Percentiles rank a stretch among this genome's conserved stretches.
Evolutionary conservation across 805 yeast species (phyloP).

Genomic region (Ogataea populi-albae): DNA sequence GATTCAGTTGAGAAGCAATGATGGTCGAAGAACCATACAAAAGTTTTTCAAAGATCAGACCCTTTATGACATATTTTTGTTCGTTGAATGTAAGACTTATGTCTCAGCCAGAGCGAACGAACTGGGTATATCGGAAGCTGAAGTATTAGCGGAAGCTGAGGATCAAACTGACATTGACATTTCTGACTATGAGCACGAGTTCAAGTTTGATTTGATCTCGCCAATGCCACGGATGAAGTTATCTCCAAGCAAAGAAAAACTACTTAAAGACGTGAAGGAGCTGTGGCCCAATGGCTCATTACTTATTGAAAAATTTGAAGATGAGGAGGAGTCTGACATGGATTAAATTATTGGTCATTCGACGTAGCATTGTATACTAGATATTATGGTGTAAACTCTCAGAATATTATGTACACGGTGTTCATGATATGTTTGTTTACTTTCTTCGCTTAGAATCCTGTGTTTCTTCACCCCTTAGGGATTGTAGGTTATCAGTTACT

Average conservation of each 20-base stretch:
- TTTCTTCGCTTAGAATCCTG: conserved; percentile 24
- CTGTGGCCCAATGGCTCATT: conserved; percentile 40
- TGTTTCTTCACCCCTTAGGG: conserved; percentile 16
- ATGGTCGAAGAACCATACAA: conserved; percentile 49
- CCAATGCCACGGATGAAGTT: conserved; percentile 35
- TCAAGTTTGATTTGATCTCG: conserved; percentile 34
- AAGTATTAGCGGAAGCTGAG: conserved; percentile 11
- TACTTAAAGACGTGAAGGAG: conserved; percentile 26
- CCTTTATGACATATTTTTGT: conserved; percentile 47
- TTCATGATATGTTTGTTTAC: too few relatives aligned
- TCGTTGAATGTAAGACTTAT: conserved; percentile 41
- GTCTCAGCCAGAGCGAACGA: conserved; percentile 12
- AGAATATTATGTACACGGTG: too few relatives aligned
- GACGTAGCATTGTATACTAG: conserved; percentile 1
- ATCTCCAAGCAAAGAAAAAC: conserved; percentile 16
- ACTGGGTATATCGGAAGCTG: conserved; percentile 10
- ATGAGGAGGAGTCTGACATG: conserved; percentile 22
- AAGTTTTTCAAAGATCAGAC: conserved; percentile 40
- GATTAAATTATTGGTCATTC: conserved; percentile 12
- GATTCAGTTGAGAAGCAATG: conserved; percentile 54
- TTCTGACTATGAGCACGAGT: conserved; percentile 20
- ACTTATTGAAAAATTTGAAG: conserved; percentile 28
- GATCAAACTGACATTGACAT: conserved; percentile 10
- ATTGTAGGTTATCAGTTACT: conserved; percentile 45
- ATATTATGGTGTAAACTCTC: background rate